phyloP scores from a whole-genome alignment of 1,139 yeast species.

The Suhomyces choctaworum region DNA sequence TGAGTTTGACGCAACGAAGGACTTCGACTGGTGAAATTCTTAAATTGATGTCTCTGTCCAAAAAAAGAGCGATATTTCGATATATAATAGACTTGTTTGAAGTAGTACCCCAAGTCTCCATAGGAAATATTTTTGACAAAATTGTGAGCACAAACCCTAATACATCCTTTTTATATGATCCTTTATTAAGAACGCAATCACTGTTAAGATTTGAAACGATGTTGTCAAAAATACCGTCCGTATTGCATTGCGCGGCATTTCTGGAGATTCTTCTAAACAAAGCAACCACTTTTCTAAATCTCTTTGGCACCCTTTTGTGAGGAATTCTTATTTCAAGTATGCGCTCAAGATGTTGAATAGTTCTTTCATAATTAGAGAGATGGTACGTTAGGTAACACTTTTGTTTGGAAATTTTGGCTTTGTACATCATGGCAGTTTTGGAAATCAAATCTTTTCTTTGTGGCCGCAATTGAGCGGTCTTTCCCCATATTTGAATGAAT shows the following conservation, averaged over 20 bases:
- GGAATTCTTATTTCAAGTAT: constrained; percentile 2
- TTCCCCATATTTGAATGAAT: constrained; percentile 41
- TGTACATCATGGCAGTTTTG: constrained; percentile 15
- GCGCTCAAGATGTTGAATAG: not conserved
- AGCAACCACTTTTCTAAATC: constrained; percentile 18
- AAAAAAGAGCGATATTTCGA: constrained; percentile 34
- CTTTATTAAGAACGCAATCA: too few relatives aligned
- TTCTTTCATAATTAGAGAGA: not conserved
- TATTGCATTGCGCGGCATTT: constrained; percentile 28
- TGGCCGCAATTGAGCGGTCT: constrained; percentile 1
- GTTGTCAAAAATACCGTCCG: constrained; percentile 26
- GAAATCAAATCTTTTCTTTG: constrained; percentile 4
- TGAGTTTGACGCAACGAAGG: constrained; percentile 32
- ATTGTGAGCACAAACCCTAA: constrained; percentile 41
- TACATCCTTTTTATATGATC: constrained; percentile 31
- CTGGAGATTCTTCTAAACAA: constrained; percentile 19
- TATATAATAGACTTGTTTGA: constrained; percentile 48
- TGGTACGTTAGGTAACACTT: not conserved
- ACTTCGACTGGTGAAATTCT: constrained; percentile 27
- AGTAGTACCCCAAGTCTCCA: constrained; percentile 53
- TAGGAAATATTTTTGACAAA: constrained; percentile 53
- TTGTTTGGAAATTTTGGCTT: not conserved
- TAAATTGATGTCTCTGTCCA: constrained; percentile 40
- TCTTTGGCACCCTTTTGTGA: constrained; percentile 23
- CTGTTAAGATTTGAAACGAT: constrained; percentile 21